Conservation (phyloP, 176 grass and related monocot species). For the Thalia dealbata region DNA sequence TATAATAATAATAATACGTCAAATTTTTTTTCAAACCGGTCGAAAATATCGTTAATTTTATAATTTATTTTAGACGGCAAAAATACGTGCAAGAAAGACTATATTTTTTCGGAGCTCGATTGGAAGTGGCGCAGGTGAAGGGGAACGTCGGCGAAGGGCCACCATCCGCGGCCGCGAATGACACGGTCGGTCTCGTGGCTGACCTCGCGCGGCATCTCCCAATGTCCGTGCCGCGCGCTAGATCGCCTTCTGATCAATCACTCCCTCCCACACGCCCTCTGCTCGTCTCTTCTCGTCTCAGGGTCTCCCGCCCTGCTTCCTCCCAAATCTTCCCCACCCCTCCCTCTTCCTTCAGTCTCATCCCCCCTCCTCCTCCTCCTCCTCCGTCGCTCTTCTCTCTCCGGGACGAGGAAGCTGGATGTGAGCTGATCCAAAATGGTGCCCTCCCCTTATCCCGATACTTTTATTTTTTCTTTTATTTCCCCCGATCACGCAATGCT, state of each 20-base stretch:
- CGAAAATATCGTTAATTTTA: too few species aligned
- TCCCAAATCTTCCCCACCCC: background rate
- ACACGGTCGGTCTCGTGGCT: background rate
- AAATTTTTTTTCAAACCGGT: too few species aligned
- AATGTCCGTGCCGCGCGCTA: background rate
- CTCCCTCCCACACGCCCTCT: background rate
- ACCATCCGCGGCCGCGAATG: background rate
- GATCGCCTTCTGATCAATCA: background rate
- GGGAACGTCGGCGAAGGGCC: background rate
- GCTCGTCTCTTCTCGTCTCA: background rate
- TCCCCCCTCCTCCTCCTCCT: background rate
- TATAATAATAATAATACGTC: too few species aligned
- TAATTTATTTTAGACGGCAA: too few species aligned
- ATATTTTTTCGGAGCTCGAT: background rate
- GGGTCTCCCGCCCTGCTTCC: background rate
- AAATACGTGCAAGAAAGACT: too few species aligned
- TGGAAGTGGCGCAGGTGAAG: background rate
- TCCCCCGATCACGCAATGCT: background rate
- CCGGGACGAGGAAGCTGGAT: background rate
- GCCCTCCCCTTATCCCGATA: background rate
- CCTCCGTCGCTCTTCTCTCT: background rate
- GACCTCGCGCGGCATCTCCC: background rate
- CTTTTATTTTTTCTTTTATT: background rate
- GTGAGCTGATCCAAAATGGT: conserved; percentile 1
- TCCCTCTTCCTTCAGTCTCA: background rate